Evolutionary conservation across 2,329 filamentous ascomycete genomes (phyloP).

Genomic region (Septoria petroselini): DNA sequence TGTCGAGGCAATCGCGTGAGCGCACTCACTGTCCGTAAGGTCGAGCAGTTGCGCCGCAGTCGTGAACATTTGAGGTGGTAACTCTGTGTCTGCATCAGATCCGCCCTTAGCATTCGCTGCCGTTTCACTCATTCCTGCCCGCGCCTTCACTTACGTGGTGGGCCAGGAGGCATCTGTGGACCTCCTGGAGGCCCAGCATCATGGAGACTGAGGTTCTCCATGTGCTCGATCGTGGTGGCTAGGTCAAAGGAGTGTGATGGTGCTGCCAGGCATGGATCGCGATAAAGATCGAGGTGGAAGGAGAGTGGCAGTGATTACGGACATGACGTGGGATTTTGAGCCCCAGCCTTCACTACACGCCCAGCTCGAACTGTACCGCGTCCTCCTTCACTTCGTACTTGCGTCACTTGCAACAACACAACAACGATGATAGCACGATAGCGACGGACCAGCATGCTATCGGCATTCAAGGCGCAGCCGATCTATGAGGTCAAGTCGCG

Average conservation of each 20-base stretch:
- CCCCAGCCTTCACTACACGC: neutral
- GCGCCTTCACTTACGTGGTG: constrained; percentile 12
- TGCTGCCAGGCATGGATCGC: constrained; percentile 1
- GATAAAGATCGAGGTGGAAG: no score
- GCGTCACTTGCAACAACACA: no score
- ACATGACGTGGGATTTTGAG: constrained; percentile 7
- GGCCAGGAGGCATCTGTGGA: constrained; percentile 22
- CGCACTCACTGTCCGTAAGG: constrained; percentile 81
- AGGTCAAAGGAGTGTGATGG: constrained; percentile 15
- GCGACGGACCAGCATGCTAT: constrained; percentile 57
- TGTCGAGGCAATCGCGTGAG: constrained; percentile 34
- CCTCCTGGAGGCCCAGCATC: constrained; percentile 32
- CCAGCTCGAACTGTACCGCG: neutral
- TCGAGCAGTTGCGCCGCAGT: constrained; percentile 94
- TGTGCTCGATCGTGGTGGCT: constrained; percentile 19
- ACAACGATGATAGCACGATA: neutral
- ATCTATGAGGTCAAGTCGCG: constrained; percentile 94
- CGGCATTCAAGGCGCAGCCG: constrained; percentile 91
- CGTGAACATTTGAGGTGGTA: constrained; percentile 87
- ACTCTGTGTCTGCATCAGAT: constrained; percentile 3
- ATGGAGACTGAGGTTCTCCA: constrained; percentile 38
- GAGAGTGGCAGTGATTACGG: constrained; percentile 2
- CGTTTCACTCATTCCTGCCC: neutral
- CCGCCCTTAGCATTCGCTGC: neutral
- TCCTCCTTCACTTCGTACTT: neutral